Evolutionary conservation across 345 rosid genomes (phyloP).

Genomic region (Gossypium australe): DNA sequence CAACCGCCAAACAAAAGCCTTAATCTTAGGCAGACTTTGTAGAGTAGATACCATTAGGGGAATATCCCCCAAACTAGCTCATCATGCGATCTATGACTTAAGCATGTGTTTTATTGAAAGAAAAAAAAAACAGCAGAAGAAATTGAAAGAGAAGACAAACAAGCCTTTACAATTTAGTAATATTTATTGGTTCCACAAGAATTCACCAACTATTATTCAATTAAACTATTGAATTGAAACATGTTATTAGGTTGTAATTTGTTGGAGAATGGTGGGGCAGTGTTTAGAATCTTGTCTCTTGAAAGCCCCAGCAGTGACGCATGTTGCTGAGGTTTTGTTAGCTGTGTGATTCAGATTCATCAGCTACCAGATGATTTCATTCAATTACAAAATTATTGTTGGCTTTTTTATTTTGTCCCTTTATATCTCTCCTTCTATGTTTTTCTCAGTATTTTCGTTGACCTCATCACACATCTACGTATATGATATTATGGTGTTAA

Average conservation of each 20-base stretch:
- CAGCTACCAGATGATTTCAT: neutral
- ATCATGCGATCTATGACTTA: neutral
- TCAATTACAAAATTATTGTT: neutral
- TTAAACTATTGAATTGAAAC: neutral
- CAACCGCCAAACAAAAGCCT: no score
- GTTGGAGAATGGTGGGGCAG: neutral
- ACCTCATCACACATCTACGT: neutral
- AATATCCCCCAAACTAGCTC: no score
- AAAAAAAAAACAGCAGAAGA: neutral
- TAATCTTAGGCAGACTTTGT: no score
- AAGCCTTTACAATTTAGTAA: neutral
- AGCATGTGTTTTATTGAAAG: slow-evolving; percentile 1
- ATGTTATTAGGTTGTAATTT: neutral
- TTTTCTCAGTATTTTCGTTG: neutral
- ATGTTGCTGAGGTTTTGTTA: neutral
- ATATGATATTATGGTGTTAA: neutral
- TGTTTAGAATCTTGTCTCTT: neutral
- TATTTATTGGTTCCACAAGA: neutral
- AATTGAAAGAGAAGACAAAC: neutral
- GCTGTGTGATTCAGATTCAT: neutral
- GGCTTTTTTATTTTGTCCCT: neutral
- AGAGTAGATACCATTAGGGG: no score
- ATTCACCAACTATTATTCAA: neutral
- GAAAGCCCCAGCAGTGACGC: neutral
- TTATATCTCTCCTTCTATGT: neutral